phyloP scores from a whole-genome alignment of 352 stramenopile genomes.

The Globisporangium splendens region DNA sequence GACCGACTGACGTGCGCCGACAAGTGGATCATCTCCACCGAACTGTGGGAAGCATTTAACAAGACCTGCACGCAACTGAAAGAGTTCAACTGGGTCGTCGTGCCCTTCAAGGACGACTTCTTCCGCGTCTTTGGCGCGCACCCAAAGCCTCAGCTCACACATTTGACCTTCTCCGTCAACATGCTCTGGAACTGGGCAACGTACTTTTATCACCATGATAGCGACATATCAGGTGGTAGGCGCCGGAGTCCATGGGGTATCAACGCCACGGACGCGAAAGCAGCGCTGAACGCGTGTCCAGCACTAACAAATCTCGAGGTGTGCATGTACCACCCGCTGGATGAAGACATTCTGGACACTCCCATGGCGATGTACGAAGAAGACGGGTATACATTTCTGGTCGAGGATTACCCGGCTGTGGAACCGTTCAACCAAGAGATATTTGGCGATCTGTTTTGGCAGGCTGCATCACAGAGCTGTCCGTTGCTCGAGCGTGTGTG shows the following conservation, averaged over 20 bases:
- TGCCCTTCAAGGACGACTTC: constrained; percentile 36
- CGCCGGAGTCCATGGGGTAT: constrained; percentile 18
- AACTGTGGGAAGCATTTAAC: constrained; percentile 34
- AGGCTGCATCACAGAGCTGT: constrained; percentile 16
- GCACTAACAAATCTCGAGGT: constrained; percentile 30
- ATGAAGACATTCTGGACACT: constrained; percentile 21
- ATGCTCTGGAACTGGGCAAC: constrained; percentile 33
- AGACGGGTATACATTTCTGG: constrained; percentile 20
- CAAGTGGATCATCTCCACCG: constrained; percentile 30
- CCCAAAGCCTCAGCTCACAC: constrained; percentile 31
- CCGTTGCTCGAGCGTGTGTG: constrained; percentile 26
- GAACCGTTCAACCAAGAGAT: constrained; percentile 29
- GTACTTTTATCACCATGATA: constrained; percentile 23
- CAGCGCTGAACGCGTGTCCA: constrained; percentile 31
- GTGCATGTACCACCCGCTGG: constrained; percentile 31
- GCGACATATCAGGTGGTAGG: neutral
- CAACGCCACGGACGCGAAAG: constrained; percentile 23
- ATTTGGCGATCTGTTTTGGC: constrained; percentile 40
- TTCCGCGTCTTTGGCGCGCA: constrained; percentile 38
- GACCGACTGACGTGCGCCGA: constrained; percentile 32
- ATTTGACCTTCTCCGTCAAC: constrained; percentile 30
- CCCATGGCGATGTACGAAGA: constrained; percentile 21
- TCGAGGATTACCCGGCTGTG: constrained; percentile 16
- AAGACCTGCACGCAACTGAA: constrained; percentile 29
- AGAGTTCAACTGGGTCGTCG: constrained; percentile 35